Percentiles rank a stretch among this genome's conserved stretches.
Evolutionary conservation across 2,329 filamentous ascomycete species (phyloP).

Genomic region (Rutstroemia sp.): DNA sequence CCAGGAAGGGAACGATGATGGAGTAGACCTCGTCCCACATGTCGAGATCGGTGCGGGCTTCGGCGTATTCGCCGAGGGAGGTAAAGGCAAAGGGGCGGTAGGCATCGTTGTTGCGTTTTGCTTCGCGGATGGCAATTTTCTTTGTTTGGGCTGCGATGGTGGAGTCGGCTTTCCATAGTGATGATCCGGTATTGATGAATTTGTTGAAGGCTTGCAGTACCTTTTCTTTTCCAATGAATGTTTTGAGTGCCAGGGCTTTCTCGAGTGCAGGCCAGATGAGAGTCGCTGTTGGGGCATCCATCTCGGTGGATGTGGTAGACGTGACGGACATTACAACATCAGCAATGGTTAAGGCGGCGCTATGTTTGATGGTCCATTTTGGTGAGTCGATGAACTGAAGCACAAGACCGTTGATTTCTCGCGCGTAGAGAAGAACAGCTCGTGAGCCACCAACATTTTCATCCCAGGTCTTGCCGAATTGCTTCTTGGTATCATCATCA

Average conservation of each 20-base stretch:
- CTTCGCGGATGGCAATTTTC: slow-evolving; percentile 78
- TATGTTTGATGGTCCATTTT: slow-evolving; percentile 87
- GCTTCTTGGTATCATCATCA: slow-evolving; percentile 69
- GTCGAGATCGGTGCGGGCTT: slow-evolving; percentile 59
- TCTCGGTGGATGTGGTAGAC: slow-evolving; percentile 39
- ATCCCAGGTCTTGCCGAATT: slow-evolving; percentile 81
- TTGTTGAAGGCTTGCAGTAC: slow-evolving; percentile 72
- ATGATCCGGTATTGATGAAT: slow-evolving; percentile 60
- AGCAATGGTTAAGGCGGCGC: slow-evolving; percentile 72
- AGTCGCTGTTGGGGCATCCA: slow-evolving; percentile 52
- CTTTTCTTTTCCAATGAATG: slow-evolving; percentile 85
- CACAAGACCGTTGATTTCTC: slow-evolving; percentile 69
- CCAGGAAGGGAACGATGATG: slow-evolving; percentile 57
- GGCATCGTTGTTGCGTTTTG: slow-evolving; percentile 79
- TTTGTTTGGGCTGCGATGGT: slow-evolving; percentile 57
- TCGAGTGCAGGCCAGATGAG: slow-evolving; percentile 78
- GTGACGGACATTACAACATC: slow-evolving; percentile 63
- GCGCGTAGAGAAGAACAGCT: slow-evolving; percentile 74
- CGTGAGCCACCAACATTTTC: slow-evolving; percentile 83
- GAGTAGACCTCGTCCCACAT: slow-evolving; percentile 59
- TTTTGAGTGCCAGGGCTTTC: slow-evolving; percentile 77
- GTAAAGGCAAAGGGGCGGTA: slow-evolving; percentile 73
- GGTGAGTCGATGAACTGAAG: slow-evolving; percentile 65
- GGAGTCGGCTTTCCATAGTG: slow-evolving; percentile 47
- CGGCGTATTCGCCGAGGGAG: slow-evolving; percentile 66